These are phyloP conservation scores for Corymbia citriodora DNA, from an alignment of 441 rosid genomes.

Conservation along the genomic window DNA sequence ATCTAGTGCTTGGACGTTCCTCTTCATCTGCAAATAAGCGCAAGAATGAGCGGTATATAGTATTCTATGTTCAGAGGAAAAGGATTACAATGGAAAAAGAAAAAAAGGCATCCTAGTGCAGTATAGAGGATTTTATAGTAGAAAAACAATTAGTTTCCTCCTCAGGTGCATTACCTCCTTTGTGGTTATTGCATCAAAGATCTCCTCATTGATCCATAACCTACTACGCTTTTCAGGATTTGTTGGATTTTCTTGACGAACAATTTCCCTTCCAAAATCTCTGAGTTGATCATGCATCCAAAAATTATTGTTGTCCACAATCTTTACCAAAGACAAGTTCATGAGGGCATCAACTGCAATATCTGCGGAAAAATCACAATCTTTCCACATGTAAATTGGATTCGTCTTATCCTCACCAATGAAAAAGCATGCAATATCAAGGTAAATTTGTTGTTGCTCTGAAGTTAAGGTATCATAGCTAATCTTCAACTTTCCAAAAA, in stretches of 20 bases:
- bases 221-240: not conserved
- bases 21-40: not conserved
- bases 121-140: not conserved
- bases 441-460: not conserved
- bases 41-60: not conserved
- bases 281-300: not conserved
- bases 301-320: not conserved
- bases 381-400: not conserved
- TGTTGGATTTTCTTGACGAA: not conserved
- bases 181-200: not conserved
- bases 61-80: not conserved
- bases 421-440: conserved; percentile 1
- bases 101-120: not conserved
- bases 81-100: not conserved
- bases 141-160: not conserved
- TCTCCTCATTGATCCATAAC: not conserved
- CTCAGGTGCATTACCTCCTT: not conserved
- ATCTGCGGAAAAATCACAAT: not conserved
- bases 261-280: not conserved
- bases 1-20: not conserved
- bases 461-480: not conserved
- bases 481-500: not conserved
- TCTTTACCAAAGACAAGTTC: not conserved
- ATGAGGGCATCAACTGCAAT: not conserved
- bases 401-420: not conserved